phyloP scores from a whole-genome alignment of 176 grass and related monocot genomes.

The Oryza brachyantha region DNA sequence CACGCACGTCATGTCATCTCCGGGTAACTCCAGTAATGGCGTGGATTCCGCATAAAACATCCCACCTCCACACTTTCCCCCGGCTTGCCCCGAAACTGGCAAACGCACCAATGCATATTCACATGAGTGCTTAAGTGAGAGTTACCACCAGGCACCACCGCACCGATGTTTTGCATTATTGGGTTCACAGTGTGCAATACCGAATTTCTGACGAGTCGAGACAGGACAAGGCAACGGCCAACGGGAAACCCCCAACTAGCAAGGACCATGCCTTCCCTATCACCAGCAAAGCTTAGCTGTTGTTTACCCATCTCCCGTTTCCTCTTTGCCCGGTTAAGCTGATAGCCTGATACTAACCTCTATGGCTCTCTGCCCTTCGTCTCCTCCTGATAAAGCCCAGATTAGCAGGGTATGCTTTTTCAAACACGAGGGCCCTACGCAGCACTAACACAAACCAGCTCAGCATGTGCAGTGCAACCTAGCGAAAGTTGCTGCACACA shows the following conservation, averaged over 20 bases:
- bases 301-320: slow-evolving; percentile 13
- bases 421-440: not conserved
- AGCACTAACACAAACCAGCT: slow-evolving; percentile 15
- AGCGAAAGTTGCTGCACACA: not conserved
- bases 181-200: not conserved
- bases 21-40: not conserved
- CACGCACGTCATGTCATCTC: not conserved
- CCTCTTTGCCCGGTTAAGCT: not conserved
- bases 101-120: not conserved
- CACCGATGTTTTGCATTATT: too few species aligned
- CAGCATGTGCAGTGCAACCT: slow-evolving; percentile 29
- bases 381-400: too few species aligned
- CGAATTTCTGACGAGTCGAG: not conserved
- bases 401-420: not conserved
- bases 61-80: not conserved
- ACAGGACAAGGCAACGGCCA: slow-evolving; percentile 20
- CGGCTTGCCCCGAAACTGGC: not conserved
- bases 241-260: not conserved
- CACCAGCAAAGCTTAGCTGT: slow-evolving; percentile 48
- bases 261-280: slow-evolving; percentile 14
- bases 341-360: not conserved
- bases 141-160: not conserved
- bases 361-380: not conserved
- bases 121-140: not conserved
- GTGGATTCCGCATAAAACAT: not conserved